phyloP scores from a whole-genome alignment of 371 early-diverging fungal species.

The Mortierella sp. region DNA sequence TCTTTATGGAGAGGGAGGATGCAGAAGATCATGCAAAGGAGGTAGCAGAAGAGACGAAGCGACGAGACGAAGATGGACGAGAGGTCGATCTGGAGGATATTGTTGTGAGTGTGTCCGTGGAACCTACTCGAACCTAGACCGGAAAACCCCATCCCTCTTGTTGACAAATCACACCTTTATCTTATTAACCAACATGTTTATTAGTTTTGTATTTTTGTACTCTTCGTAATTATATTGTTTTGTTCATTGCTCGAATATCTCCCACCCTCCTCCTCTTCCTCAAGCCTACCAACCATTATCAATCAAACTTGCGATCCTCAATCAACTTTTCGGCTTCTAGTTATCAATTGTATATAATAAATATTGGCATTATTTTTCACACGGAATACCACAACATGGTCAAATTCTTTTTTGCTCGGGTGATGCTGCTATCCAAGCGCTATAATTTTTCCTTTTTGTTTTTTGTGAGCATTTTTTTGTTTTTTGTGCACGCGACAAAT shows the following conservation, averaged over 20 bases:
- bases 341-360: constrained; percentile 7
- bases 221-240: too few species aligned
- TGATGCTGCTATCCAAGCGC: background rate
- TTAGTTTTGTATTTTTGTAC: too few species aligned
- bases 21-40: constrained; percentile 43
- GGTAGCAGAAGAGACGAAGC: constrained; percentile 36
- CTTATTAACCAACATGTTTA: too few species aligned
- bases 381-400: background rate
- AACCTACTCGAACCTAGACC: background rate
- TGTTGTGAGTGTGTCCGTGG: constrained; percentile 44
- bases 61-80: constrained; percentile 35
- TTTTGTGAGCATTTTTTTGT: background rate
- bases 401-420: background rate
- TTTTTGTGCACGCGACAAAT: background rate
- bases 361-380: background rate
- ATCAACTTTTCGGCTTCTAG: background rate
- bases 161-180: too few species aligned
- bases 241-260: background rate
- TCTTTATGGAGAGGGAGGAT: constrained; percentile 53
- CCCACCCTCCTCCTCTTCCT: background rate
- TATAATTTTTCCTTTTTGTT: too few species aligned
- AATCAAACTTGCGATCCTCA: background rate
- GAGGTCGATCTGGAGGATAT: constrained; percentile 53
- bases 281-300: too few species aligned
- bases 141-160: background rate